Base-by-base conservation (phyloP, 192 early-diverging fungal genomes). In the Umbelopsis ramanniana region DNA sequence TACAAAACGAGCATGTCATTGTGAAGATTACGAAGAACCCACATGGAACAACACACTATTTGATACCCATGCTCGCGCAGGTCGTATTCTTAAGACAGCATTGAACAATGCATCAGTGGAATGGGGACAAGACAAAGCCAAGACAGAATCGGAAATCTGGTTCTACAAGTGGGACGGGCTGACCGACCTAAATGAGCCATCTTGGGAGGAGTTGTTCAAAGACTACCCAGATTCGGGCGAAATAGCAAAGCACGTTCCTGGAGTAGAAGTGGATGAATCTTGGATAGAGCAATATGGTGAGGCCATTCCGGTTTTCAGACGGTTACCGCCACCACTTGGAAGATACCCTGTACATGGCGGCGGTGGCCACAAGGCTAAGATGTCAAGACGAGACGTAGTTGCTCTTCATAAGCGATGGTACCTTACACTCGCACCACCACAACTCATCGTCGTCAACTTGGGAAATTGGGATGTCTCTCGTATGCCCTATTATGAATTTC, bases 401-500 rank as follows among this genome's bases (percentile, higher is more conserved):
- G 40, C 11, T 4, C 40, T 43, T 43, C 40, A 5, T 43, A 43
- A 43, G 11, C 40, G 40, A 43, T 43, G 40, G 40, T 43, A 43
- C 21, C 71, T 19, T 33, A 54, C 52, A 37, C 24, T 43, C 6
- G 40, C 29, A 24, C 68, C 26, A 4, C 77, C 79, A 17, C 46
- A 71, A 38, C 71, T 40, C 35, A 29, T 79, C 3, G 72, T 87
- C 6, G 47, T 86, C 40, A 79, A 81, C n/a, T 66, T 87, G 43
- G 80, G 73, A 9, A 85, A 84, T 60, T 87, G 85, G 85, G 85
- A 87, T 47, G 50, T 78, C 0, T 81, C 85, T 4, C 85, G 80
- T 63, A 48, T 66, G 37, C 54, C 72, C 8, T 74, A 74, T 11
- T 43, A 33, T 21, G 63, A 70, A 12, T 87, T 78, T 76, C 40